A percentile compares a stretch with the other conserved stretches of the same genome.
These are phyloP conservation scores for Talinum fruticosum DNA, from an alignment of 148 eudicot species.

Conservation along the genomic window DNA sequence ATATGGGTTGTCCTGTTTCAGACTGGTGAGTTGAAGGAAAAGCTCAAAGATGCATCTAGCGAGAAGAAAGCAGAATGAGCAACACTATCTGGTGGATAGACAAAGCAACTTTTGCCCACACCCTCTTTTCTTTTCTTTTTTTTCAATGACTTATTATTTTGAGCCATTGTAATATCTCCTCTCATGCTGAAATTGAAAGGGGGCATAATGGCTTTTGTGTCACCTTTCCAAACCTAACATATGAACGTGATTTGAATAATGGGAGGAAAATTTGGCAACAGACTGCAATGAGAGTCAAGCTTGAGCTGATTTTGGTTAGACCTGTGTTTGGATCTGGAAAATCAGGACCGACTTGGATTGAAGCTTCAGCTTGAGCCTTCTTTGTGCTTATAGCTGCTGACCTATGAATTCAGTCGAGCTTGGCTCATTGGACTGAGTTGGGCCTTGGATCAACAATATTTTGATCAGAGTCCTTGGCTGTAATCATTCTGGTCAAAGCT, in stretches of 20 bases:
- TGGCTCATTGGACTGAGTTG: too few relatives aligned
- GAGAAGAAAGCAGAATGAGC: slow-evolving; percentile 29
- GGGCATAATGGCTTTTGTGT: neutral
- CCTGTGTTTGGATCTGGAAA: too few relatives aligned
- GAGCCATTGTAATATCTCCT: neutral
- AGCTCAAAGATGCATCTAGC: slow-evolving; percentile 37
- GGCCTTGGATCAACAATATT: too few relatives aligned
- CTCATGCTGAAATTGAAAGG: neutral
- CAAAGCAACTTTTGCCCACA: neutral
- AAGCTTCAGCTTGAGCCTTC: too few relatives aligned
- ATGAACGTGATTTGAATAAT: slow-evolving; percentile 9
- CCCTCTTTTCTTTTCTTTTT: neutral
- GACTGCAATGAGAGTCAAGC: too few relatives aligned
- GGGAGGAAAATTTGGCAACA: neutral
- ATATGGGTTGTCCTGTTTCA: slow-evolving; percentile 18
- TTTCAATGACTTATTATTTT: neutral
- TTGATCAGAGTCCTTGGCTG: too few relatives aligned
- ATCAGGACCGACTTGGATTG: too few relatives aligned
- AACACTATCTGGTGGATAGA: neutral
- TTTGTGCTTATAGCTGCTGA: too few relatives aligned
- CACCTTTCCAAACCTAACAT: neutral
- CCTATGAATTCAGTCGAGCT: too few relatives aligned
- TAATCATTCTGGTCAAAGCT: too few relatives aligned
- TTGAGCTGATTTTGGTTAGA: too few relatives aligned
- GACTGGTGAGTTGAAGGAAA: slow-evolving; percentile 56